Evolutionary conservation across 2,329 filamentous ascomycete species (phyloP), one percentile per base, ranked within the genome.

Genomic region (Dactylonectria estremocensis): DNA sequence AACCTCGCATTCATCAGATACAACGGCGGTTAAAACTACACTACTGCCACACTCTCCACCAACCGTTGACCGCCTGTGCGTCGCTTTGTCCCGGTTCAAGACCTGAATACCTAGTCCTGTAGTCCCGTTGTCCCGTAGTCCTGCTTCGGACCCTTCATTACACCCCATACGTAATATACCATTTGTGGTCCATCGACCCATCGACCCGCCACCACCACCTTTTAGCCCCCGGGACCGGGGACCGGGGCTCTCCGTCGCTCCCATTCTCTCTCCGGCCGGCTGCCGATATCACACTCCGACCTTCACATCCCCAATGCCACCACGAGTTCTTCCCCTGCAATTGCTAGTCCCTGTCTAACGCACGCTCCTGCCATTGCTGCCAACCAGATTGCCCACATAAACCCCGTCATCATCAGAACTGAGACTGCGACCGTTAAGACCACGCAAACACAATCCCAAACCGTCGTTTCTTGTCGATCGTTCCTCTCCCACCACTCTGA

Each of bases 401-500:
- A 45, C 14, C 67, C 49, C 45, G 74, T 53, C 60, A 74, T 66
- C 10, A 70, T 68, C 2, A 77, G 22, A 48, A 80, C 64, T 20
- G 70, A 69, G 40, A 70, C 71, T 10, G 80, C 80, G 6, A 73
- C 45, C 35, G 79, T 72, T 54, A 80, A 62, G 35, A 73, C 63
- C 22, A 79, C 61, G 24, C 74, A 66, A 14, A 73, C 56, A 37
- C 66, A 70, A 54, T 80, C 77, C 50, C 59, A 54, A 66, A 75
- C 67, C 2, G 72, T 77, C 35, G 67, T 61, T 49, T 77, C 64
- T 20, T 74, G 61, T 37, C 63, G 74, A 16, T 67, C 69, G 28
- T 74, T 70, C 43, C 74, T 69, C 60, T 70, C 61, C 79, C 82
- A 81, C 61, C 81, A 75, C 35, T 77, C 73, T 31, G 83, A 84